Conservation (phyloP, 768 basidiomycete genomes). For the Kwoniella sp. region DNA sequence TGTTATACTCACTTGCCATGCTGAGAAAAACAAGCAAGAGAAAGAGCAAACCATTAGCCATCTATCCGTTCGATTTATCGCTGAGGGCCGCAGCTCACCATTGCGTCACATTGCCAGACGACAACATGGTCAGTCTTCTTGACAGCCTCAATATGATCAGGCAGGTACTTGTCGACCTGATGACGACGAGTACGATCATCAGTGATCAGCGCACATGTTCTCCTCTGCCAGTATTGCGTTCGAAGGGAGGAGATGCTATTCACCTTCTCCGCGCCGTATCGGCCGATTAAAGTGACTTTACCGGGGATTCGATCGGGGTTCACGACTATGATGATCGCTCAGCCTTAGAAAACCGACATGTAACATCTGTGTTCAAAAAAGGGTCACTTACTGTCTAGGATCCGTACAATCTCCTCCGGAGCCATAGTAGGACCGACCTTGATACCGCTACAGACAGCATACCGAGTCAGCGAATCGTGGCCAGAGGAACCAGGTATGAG, state of each 20-base stretch:
- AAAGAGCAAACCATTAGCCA: not conserved
- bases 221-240: not conserved
- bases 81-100: conserved; percentile 59
- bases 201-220: not conserved
- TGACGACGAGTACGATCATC: not conserved
- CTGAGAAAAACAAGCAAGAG: conserved; percentile 17
- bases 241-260: not conserved
- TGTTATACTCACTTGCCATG: conserved; percentile 80
- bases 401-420: conserved; percentile 70
- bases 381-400: conserved; percentile 68
- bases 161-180: conserved; percentile 75
- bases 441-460: conserved; percentile 65
- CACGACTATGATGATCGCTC: conserved; percentile 63
- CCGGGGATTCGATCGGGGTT: conserved; percentile 83
- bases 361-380: not conserved
- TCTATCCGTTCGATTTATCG: not conserved
- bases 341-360: too few relatives aligned
- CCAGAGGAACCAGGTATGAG: too few relatives aligned
- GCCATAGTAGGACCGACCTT: conserved; percentile 92
- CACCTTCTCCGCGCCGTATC: conserved; percentile 89
- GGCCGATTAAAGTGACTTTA: conserved; percentile 83
- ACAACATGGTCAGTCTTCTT: conserved; percentile 80
- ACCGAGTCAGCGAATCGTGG: not conserved
- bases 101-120: conserved; percentile 93
- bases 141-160: conserved; percentile 79